These are phyloP conservation scores for Thelonectria discophora DNA, from an alignment of 2,329 filamentous ascomycete genomes.

Conservation along the genomic window DNA sequence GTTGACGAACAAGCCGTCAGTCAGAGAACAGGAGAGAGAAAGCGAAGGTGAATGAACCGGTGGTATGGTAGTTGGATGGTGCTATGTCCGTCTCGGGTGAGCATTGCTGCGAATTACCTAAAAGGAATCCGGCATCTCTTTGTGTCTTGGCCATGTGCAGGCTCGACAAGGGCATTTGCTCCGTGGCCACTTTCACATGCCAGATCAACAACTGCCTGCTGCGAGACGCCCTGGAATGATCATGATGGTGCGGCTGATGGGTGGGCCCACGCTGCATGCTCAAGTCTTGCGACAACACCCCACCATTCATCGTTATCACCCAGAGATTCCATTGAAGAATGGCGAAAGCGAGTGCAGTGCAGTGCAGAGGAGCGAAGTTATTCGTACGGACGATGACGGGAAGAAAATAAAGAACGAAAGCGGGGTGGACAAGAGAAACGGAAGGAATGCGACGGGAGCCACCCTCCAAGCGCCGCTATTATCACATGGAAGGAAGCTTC, in stretches of 20 bases:
- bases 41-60: background rate
- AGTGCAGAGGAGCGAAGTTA: too few species aligned
- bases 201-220: conserved; percentile 31
- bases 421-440: too few species aligned
- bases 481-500: conserved; percentile 3
- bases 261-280: conserved; percentile 32
- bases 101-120: conserved; percentile 17
- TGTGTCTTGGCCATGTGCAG: background rate
- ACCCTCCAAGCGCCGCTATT: too few species aligned
- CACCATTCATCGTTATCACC: conserved; percentile 27
- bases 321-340: too few species aligned
- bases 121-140: conserved; percentile 12
- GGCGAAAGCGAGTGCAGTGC: too few species aligned
- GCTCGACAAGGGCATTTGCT: background rate
- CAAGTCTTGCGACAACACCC: conserved; percentile 40
- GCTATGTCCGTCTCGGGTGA: conserved; percentile 22
- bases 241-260: conserved; percentile 35
- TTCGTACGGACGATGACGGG: too few species aligned
- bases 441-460: too few species aligned
- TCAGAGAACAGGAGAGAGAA: too few species aligned
- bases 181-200: conserved; percentile 43
- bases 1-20: too few species aligned
- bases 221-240: conserved; percentile 19
- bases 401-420: too few species aligned
- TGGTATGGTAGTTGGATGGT: conserved; percentile 12